A percentile compares a stretch with the other conserved stretches of the same genome.
Evolutionary conservation across 2,329 filamentous ascomycete species (phyloP).

Genomic region (Aspergillus phoenicis): DNA sequence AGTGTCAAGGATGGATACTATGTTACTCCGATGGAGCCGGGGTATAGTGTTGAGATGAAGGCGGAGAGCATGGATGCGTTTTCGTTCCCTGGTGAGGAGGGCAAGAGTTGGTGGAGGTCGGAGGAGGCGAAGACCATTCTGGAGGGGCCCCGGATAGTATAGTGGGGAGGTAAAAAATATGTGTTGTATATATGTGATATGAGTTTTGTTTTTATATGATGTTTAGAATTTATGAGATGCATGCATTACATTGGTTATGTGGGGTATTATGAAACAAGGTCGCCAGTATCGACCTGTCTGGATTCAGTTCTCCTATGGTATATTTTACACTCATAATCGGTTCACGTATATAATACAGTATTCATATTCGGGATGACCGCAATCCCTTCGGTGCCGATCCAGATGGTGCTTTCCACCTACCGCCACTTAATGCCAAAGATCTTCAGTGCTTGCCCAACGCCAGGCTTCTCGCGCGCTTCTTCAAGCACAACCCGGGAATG

Average conservation of each 20-base stretch:
- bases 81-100: slow-evolving; percentile 73
- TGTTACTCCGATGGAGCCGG: slow-evolving; percentile 77
- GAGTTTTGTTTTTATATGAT: neutral
- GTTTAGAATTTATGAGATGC: slow-evolving; percentile 2
- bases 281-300: too few relatives aligned
- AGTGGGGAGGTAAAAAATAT: neutral
- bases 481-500: slow-evolving; percentile 51
- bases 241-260: neutral
- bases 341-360: too few relatives aligned
- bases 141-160: slow-evolving; percentile 52
- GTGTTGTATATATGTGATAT: slow-evolving; percentile 6
- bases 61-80: slow-evolving; percentile 79
- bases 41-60: slow-evolving; percentile 95
- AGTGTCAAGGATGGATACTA: slow-evolving; percentile 84
- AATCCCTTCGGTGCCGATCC: too few relatives aligned
- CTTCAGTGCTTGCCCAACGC: slow-evolving; percentile 49
- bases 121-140: slow-evolving; percentile 77
- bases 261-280: neutral
- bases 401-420: neutral
- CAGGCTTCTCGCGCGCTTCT: slow-evolving; percentile 44
- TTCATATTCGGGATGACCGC: too few relatives aligned
- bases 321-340: too few relatives aligned
- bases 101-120: slow-evolving; percentile 82
- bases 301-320: too few relatives aligned
- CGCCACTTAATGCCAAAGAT: slow-evolving; percentile 55